Evolutionary conservation across 805 yeast species (phyloP).

Genomic region (Cyberlindnera veronae): DNA sequence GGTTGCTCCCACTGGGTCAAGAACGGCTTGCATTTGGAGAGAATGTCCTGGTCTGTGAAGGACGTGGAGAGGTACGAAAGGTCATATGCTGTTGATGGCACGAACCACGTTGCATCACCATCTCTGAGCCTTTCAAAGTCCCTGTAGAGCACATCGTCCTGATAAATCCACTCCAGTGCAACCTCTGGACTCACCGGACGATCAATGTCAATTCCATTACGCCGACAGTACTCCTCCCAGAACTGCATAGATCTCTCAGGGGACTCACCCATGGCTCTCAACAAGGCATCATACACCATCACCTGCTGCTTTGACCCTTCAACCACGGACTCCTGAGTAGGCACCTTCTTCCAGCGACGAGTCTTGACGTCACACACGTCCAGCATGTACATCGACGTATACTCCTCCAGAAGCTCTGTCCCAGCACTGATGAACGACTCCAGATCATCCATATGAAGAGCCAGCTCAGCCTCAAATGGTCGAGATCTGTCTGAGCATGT

Average conservation of each 20-base stretch:
- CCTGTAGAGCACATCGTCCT: conserved; percentile 38
- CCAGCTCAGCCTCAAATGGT: conserved; percentile 6
- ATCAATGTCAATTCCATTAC: conserved; percentile 47
- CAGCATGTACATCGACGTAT: conserved; percentile 24
- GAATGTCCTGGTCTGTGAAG: conserved; percentile 14
- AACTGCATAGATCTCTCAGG: conserved; percentile 36
- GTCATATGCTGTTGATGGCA: conserved; percentile 20
- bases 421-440: conserved; percentile 11
- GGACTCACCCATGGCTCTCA: conserved; percentile 35
- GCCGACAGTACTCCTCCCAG: conserved; percentile 43
- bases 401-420: conserved; percentile 17
- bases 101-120: conserved; percentile 36
- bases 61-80: conserved; percentile 16
- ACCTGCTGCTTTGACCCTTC: conserved; percentile 56
- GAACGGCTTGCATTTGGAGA: conserved; percentile 21
- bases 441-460: conserved; percentile 4
- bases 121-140: conserved; percentile 32
- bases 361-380: conserved; percentile 61
- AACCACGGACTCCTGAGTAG: conserved; percentile 47
- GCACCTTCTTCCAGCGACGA: conserved; percentile 40
- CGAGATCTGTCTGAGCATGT: conserved; percentile 8
- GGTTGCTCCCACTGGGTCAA: conserved; percentile 47
- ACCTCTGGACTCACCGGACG: conserved; percentile 42
- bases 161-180: conserved; percentile 36
- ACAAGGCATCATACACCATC: conserved; percentile 50